phyloP scores from a whole-genome alignment of 2,329 filamentous ascomycete species.

The Boeremia lycopersici region DNA sequence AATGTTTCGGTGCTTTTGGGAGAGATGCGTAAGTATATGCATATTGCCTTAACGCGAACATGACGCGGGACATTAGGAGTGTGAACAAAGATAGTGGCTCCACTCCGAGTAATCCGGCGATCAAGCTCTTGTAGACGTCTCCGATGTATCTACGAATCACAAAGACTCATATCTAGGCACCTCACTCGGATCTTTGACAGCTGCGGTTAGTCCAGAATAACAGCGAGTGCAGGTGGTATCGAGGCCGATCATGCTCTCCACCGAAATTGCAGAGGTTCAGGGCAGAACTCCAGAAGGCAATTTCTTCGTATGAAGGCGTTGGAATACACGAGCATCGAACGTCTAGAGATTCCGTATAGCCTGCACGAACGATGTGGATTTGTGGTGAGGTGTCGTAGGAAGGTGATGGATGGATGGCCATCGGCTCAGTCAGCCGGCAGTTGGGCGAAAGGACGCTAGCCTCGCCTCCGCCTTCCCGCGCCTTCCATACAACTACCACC shows the following conservation, averaged over 20 bases:
- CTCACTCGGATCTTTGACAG: neutral
- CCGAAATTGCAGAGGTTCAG: neutral
- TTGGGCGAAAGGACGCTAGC: slow-evolving; percentile 4
- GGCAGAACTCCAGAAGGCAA: neutral
- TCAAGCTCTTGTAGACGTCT: neutral
- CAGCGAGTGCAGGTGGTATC: neutral
- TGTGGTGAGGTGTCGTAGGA: neutral
- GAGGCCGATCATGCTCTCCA: neutral
- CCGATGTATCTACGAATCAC: neutral
- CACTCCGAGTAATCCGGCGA: neutral
- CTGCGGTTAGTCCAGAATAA: neutral
- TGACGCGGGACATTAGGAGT: too few species aligned
- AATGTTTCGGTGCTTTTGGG: neutral
- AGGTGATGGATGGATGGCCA: neutral
- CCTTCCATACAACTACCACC: neutral
- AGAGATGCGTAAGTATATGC: neutral
- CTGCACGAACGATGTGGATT: neutral
- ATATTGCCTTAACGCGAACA: neutral
- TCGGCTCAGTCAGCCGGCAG: neutral
- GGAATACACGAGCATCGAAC: neutral
- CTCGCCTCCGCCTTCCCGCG: slow-evolving; percentile 1
- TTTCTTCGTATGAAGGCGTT: neutral
- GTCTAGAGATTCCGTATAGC: neutral
- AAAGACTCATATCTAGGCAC: neutral
- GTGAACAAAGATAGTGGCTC: neutral